phyloP scores from a whole-genome alignment of 768 basidiomycete species.

The Pleurotus tuber-regium region DNA sequence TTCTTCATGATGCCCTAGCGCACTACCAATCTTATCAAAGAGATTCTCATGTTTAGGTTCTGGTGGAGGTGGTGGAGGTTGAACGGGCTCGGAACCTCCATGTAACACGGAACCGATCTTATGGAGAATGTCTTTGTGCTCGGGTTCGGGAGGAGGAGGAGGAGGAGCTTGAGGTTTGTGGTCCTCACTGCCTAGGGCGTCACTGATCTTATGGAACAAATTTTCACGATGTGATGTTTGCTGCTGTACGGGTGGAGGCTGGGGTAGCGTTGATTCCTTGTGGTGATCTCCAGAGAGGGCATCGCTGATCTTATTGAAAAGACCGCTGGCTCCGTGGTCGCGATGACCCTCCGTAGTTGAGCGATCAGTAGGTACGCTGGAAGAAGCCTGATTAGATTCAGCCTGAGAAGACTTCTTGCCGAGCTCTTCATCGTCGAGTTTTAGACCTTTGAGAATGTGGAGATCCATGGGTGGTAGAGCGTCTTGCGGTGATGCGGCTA shows the following conservation, averaged over 20 bases:
- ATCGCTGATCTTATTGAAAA: slow-evolving; percentile 10
- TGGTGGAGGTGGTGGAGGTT: slow-evolving; percentile 4
- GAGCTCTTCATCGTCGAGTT: not conserved
- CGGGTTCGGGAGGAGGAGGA: not conserved
- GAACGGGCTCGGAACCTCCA: not conserved
- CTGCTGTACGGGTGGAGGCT: too few relatives aligned
- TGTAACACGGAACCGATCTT: slow-evolving; percentile 10
- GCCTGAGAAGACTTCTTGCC: not conserved
- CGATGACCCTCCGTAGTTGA: too few relatives aligned
- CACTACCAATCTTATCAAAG: slow-evolving; percentile 13
- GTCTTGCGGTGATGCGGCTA: too few relatives aligned
- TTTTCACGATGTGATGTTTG: too few relatives aligned
- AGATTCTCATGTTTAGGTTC: slow-evolving; percentile 7
- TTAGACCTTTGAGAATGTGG: not conserved
- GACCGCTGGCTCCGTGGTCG: too few relatives aligned
- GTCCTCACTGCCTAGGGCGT: not conserved
- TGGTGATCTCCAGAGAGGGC: slow-evolving; percentile 11
- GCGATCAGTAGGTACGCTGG: too few relatives aligned
- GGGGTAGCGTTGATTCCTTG: too few relatives aligned
- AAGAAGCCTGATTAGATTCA: too few relatives aligned
- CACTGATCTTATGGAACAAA: too few relatives aligned
- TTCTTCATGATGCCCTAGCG: slow-evolving; percentile 1
- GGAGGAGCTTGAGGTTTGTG: not conserved
- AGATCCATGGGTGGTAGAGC: not conserved
- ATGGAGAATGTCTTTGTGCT: slow-evolving; percentile 5